Conservation (phyloP, 2,329 filamentous ascomycete species). For the Aureobasidium sp. region DNA sequence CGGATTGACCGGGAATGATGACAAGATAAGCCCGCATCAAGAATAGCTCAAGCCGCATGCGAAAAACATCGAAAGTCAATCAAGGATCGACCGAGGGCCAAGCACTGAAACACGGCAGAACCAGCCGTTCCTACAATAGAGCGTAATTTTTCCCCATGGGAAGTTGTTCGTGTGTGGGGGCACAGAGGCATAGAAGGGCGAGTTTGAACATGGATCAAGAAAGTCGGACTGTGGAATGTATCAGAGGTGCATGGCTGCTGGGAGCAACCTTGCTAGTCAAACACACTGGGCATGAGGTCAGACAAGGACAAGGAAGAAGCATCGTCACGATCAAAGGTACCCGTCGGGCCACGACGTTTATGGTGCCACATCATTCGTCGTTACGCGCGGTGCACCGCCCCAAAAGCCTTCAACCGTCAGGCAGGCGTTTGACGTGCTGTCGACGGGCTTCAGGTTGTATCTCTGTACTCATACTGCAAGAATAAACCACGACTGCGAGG, state of each 20-base stretch:
- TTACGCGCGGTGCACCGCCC: slow-evolving; percentile 7
- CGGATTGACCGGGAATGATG: background rate
- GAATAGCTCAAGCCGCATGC: slow-evolving; percentile 8
- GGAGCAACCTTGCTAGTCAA: background rate
- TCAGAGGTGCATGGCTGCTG: slow-evolving; percentile 1
- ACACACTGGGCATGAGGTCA: background rate
- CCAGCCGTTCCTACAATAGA: background rate
- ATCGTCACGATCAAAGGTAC: slow-evolving; percentile 1
- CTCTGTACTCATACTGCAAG: background rate
- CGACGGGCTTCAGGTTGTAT: background rate
- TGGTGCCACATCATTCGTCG: slow-evolving; percentile 7
- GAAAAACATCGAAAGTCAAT: slow-evolving; percentile 10
- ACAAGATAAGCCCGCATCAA: background rate
- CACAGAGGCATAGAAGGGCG: background rate
- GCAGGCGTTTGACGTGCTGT: background rate
- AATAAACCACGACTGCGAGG: background rate
- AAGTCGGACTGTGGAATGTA: background rate
- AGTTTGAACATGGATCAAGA: background rate
- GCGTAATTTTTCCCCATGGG: background rate
- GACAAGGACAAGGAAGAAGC: background rate
- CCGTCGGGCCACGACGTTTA: slow-evolving; percentile 9
- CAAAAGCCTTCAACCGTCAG: background rate
- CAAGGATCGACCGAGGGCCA: background rate
- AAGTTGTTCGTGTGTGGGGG: background rate
- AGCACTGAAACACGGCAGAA: slow-evolving; percentile 2